Conservation (phyloP, 148 eudicot genomes). For the Linanthus parryae region DNA sequence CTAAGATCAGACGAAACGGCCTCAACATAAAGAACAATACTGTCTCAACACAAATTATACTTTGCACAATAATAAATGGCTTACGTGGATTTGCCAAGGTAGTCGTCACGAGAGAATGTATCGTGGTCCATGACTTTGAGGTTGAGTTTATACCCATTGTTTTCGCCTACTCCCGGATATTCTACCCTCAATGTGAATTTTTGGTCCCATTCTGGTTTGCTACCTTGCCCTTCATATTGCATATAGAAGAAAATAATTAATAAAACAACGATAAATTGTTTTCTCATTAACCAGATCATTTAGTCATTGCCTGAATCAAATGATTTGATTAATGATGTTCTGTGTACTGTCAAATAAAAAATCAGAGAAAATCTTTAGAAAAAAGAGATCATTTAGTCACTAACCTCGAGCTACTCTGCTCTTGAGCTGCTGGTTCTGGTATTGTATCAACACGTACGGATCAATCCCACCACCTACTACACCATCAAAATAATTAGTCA, state of each 20-base stretch:
- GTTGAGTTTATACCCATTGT: constrained; percentile 33
- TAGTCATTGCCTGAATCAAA: background rate
- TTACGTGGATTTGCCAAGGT: constrained; percentile 56
- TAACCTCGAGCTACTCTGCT: constrained; percentile 50
- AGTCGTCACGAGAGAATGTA: constrained; percentile 66
- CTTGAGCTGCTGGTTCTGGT: constrained; percentile 54
- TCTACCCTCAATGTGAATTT: constrained; percentile 48
- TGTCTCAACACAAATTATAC: background rate
- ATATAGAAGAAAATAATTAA: background rate
- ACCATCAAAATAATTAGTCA: background rate
- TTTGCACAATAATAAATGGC: background rate
- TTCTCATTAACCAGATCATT: background rate
- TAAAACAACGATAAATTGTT: background rate
- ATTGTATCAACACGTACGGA: constrained; percentile 60
- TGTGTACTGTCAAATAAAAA: no score
- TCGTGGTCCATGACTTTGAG: constrained; percentile 64
- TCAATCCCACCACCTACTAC: constrained; percentile 31
- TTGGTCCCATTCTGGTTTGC: constrained; percentile 59
- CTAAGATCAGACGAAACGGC: no score
- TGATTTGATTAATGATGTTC: background rate
- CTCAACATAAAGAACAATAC: no score
- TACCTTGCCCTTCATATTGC: constrained; percentile 47
- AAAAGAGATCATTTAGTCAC: background rate
- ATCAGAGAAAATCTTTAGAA: no score
- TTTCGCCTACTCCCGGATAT: constrained; percentile 55